Evolutionary conservation across 2,329 filamentous ascomycete species (phyloP).

Genomic region (Pseudogymnoascus destructans): DNA sequence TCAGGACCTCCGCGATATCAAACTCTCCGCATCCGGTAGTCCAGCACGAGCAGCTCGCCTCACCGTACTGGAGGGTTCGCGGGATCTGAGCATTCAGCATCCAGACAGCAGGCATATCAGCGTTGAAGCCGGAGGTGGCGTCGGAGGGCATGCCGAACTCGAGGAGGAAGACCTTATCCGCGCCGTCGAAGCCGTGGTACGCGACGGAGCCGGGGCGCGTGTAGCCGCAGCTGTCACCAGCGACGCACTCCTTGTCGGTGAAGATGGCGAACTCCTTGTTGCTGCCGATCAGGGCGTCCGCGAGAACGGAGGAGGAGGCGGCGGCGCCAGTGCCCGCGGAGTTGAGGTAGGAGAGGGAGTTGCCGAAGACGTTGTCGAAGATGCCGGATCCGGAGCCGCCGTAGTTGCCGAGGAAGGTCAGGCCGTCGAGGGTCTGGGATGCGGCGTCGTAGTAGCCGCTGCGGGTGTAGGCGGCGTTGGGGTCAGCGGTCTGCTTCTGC

Average conservation of each 20-base stretch:
- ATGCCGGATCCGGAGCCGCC: slow-evolving; percentile 42
- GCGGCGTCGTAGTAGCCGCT: slow-evolving; percentile 36
- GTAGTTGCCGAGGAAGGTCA: slow-evolving; percentile 45
- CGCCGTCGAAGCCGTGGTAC: slow-evolving; percentile 55
- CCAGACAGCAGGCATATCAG: slow-evolving; percentile 65
- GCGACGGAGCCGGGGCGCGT: slow-evolving; percentile 36
- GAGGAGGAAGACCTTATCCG: slow-evolving; percentile 59
- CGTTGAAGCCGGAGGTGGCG: slow-evolving; percentile 38
- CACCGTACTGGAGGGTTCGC: slow-evolving; percentile 54
- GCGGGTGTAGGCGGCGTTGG: slow-evolving; percentile 29
- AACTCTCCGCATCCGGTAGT: slow-evolving; percentile 63
- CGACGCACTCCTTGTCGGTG: slow-evolving; percentile 35
- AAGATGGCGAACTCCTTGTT: slow-evolving; percentile 39
- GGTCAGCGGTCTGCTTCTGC: neutral
- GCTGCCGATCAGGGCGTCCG: slow-evolving; percentile 36
- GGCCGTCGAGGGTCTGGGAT: slow-evolving; percentile 33
- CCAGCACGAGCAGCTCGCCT: slow-evolving; percentile 58
- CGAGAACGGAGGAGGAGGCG: slow-evolving; percentile 35
- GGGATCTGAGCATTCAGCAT: slow-evolving; percentile 61
- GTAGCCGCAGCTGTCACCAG: slow-evolving; percentile 33
- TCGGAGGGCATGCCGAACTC: slow-evolving; percentile 60
- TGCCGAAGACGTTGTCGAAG: slow-evolving; percentile 41
- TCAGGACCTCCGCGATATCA: slow-evolving; percentile 61
- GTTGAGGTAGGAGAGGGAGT: slow-evolving; percentile 43
- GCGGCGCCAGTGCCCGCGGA: slow-evolving; percentile 34